Conservation (phyloP, 2,329 filamentous ascomycete species). For the Cladosporium sp. region DNA sequence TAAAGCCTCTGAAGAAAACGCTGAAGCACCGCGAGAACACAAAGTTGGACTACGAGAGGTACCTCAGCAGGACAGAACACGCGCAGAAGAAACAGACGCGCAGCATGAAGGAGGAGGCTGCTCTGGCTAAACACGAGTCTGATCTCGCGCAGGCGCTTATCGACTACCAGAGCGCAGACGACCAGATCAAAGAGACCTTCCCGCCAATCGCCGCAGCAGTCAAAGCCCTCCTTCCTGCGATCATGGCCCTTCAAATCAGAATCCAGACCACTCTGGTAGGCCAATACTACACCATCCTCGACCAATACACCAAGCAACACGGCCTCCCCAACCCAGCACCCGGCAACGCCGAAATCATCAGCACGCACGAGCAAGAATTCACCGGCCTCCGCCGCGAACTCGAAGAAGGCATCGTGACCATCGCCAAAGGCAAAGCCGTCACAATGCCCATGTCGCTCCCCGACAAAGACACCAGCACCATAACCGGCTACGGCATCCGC, state of each 20-base stretch:
- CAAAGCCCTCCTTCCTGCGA: conserved; percentile 66
- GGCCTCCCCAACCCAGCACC: conserved; percentile 66
- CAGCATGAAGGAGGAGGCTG: conserved; percentile 65
- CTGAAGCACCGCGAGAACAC: conserved; percentile 82
- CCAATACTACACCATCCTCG: conserved; percentile 69
- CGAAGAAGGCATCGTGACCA: conserved; percentile 55
- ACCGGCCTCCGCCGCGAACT: conserved; percentile 58
- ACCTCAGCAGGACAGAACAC: conserved; percentile 63
- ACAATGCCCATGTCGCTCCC: conserved; percentile 49
- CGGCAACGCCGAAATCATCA: conserved; percentile 64
- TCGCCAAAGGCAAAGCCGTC: conserved; percentile 62
- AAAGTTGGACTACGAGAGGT: conserved; percentile 74
- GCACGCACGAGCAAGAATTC: conserved; percentile 58
- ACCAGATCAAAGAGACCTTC: conserved; percentile 63
- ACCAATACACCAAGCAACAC: conserved; percentile 64
- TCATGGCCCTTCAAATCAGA: conserved; percentile 64
- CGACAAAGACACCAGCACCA: conserved; percentile 38
- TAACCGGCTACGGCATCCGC: conserved; percentile 11
- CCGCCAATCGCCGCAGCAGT: conserved; percentile 65
- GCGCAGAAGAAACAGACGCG: conserved; percentile 63
- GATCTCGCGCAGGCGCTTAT: conserved; percentile 59
- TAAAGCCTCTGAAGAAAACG: conserved; percentile 69
- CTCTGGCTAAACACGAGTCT: conserved; percentile 63
- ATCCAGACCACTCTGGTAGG: conserved; percentile 73
- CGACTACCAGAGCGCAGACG: conserved; percentile 70